Conservation (phyloP, 2,329 filamentous ascomycete species). For the Fusarium anthophilum region DNA sequence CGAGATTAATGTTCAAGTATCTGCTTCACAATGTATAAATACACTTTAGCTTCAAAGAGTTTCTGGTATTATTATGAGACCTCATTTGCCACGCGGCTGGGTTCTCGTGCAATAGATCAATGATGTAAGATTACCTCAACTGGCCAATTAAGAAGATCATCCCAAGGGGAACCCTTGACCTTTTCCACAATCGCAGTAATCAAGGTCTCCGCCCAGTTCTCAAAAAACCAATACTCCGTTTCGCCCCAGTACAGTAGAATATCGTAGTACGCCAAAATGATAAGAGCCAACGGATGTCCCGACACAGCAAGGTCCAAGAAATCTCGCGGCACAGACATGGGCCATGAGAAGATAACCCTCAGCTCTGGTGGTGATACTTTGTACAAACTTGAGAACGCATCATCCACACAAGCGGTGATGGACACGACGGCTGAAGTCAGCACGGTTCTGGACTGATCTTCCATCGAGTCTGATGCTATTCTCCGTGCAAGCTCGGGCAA, state of each 20-base stretch:
- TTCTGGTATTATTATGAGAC: not conserved
- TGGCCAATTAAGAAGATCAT: conserved; percentile 23
- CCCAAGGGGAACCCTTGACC: conserved; percentile 23
- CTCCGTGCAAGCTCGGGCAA: conserved; percentile 11
- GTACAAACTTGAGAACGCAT: not conserved
- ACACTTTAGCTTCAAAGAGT: accelerated
- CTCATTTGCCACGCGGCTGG: not conserved
- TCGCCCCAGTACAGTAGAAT: conserved; percentile 21
- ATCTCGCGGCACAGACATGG: conserved; percentile 14
- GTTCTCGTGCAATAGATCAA: not conserved
- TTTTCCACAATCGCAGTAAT: conserved; percentile 26
- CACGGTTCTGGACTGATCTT: not conserved
- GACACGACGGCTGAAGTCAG: not conserved
- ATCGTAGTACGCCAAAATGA: conserved; percentile 26
- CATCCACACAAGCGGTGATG: not conserved
- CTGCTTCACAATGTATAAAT: not conserved
- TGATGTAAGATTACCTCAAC: conserved; percentile 4
- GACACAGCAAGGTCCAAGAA: conserved; percentile 16
- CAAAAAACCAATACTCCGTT: conserved; percentile 28
- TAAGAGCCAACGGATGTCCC: conserved; percentile 11
- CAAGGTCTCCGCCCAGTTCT: conserved; percentile 17
- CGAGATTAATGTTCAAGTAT: not conserved
- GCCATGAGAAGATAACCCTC: conserved; percentile 22
- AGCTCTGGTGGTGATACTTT: conserved; percentile 16
- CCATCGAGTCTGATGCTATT: conserved; percentile 1